These are phyloP conservation scores for Aureobasidium namibiae DNA, from an alignment of 2,329 filamentous ascomycete genomes.

Conservation along the genomic window DNA sequence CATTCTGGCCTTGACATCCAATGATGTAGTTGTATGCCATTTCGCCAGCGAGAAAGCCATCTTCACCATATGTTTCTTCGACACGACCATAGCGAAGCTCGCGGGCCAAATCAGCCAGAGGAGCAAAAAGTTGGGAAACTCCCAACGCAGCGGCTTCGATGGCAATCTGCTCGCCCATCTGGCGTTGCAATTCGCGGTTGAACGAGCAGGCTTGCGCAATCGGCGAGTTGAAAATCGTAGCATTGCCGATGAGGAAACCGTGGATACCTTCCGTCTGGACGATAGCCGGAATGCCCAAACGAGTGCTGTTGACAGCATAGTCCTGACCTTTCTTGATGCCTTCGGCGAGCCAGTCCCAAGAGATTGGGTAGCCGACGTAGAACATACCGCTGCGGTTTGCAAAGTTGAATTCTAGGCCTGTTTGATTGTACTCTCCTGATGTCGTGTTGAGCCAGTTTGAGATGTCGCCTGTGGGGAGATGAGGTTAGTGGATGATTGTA, in stretches of 20 bases:
- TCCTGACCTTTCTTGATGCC: conserved; percentile 60
- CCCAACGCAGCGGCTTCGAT: conserved; percentile 59
- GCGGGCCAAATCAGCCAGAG: conserved; percentile 61
- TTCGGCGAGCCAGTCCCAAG: conserved; percentile 54
- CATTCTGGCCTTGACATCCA: conserved; percentile 56
- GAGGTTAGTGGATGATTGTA: background rate
- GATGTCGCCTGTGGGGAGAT: conserved; percentile 48
- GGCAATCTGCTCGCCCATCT: conserved; percentile 60
- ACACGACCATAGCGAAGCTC: conserved; percentile 65
- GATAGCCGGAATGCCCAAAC: conserved; percentile 62
- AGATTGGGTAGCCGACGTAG: conserved; percentile 62
- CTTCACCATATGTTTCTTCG: conserved; percentile 66
- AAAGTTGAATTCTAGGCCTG: conserved; percentile 60
- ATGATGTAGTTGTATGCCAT: conserved; percentile 53
- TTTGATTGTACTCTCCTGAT: conserved; percentile 57
- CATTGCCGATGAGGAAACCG: conserved; percentile 62
- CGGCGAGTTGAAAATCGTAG: conserved; percentile 71
- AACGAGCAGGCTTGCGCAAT: conserved; percentile 66
- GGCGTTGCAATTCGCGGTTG: conserved; percentile 54
- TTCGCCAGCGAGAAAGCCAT: conserved; percentile 60
- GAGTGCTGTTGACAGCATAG: conserved; percentile 59
- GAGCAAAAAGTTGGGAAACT: conserved; percentile 65
- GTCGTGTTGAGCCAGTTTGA: conserved; percentile 66
- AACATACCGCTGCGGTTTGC: conserved; percentile 57
- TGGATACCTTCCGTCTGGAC: conserved; percentile 70